phyloP scores from a whole-genome alignment of 768 basidiomycete genomes.

The Hericium coralloides region DNA sequence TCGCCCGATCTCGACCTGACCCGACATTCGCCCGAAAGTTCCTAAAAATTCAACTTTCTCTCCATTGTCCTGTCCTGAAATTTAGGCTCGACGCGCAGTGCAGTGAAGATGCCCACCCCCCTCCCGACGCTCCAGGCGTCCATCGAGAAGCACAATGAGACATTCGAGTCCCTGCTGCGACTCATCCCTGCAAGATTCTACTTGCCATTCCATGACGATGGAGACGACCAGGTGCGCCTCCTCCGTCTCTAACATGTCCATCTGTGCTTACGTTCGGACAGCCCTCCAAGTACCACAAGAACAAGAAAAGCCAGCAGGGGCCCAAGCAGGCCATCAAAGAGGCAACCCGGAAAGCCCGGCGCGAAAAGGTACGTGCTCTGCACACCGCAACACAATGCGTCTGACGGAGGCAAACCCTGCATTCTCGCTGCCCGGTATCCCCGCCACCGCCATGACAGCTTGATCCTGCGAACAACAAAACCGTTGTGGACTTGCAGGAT shows the following conservation, averaged over 20 bases:
- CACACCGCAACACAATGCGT: not conserved
- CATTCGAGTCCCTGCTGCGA: constrained; percentile 74
- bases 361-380: constrained; percentile 57
- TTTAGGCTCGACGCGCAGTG: no score
- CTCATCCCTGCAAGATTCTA: constrained; percentile 91
- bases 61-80: no score
- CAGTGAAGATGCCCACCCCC: constrained; percentile 42
- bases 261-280: constrained; percentile 10
- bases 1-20: no score
- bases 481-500: constrained; percentile 45
- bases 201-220: constrained; percentile 49
- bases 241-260: not conserved
- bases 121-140: constrained; percentile 43
- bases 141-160: constrained; percentile 76
- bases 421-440: not conserved
- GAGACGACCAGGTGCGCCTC: constrained; percentile 52
- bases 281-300: constrained; percentile 71
- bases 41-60: no score
- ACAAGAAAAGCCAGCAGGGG: constrained; percentile 74
- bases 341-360: constrained; percentile 79
- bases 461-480: constrained; percentile 86
- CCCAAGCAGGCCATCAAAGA: constrained; percentile 83
- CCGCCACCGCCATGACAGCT: constrained; percentile 43
- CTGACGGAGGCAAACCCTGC: not conserved
- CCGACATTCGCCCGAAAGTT: no score